Evolutionary conservation across 768 basidiomycete species (phyloP), one percentile per base, ranked within the genome.

Genomic region (Leucocoprinus leucothites): DNA sequence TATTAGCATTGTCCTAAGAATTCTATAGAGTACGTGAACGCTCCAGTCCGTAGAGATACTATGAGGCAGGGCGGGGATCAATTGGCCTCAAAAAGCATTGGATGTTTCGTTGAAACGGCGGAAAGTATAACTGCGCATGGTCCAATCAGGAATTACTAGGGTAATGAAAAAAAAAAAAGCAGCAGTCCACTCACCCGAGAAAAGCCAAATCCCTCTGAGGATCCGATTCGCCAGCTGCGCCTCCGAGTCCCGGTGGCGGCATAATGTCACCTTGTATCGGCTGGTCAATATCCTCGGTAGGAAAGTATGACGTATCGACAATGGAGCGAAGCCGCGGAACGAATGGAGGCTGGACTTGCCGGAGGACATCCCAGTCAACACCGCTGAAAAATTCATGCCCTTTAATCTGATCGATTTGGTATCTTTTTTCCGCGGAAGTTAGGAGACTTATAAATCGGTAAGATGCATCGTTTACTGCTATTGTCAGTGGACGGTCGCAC

Each of bases 261-360:
- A 47, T 73, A 58, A 38, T 80, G 73, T 22, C 68, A 58, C 22
- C 75, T 61, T 9, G 67, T 60, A 57, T 81, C 78, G 47, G 81
- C 79, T 94, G 89, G 54, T 95, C 91, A 52, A 95, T 79, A 62
- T 96, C 93, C 57, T 97, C 94, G 1, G 90, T 94, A 1, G 95
- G 95, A 82, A 97, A 97, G 74, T 97, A 97, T n/a, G 93, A 94
- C 1, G 95, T 97, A 61, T 98, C 95, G 34, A 94, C 95, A 65
- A 95, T 89, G 7, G 91, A 94, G 38, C 89, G 83, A 28, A 98
- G 77, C 55, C 93, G 91, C 18, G 97, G 96, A n/a, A 99, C 87
- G 69, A 98, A 98, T 4, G 96, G 97, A 3, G 94, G 84, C 64
- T 95, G 94, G 58, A 99, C 96, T 36, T 82, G 79, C 22, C 94